A percentile compares a stretch with the other conserved stretches of the same genome.
Evolutionary conservation across 352 stramenopile genomes (phyloP).

Genomic region (Globisporangium recalcitrans): DNA sequence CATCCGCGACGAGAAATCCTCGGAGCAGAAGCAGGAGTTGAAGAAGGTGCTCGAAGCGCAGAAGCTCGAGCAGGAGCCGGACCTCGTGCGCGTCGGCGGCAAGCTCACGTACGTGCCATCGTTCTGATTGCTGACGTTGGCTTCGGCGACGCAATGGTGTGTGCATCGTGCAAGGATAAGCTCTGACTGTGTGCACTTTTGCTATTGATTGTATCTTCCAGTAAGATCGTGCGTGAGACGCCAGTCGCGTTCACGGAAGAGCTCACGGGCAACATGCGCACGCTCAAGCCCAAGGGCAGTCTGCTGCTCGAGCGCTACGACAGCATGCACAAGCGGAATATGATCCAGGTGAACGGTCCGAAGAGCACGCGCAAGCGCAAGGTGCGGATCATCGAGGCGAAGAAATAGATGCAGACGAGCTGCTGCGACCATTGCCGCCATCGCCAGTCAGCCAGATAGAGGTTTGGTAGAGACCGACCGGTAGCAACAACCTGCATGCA

Average conservation of each 20-base stretch:
- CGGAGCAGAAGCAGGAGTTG: slow-evolving; percentile 59
- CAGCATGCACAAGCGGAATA: slow-evolving; percentile 84
- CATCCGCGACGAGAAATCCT: slow-evolving; percentile 60
- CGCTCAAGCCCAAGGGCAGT: slow-evolving; percentile 75
- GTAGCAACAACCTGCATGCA: neutral
- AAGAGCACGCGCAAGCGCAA: slow-evolving; percentile 64
- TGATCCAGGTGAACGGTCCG: slow-evolving; percentile 71
- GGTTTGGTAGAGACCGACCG: neutral
- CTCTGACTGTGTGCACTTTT: slow-evolving; percentile 2
- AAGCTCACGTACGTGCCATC: slow-evolving; percentile 58
- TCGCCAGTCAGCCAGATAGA: slow-evolving; percentile 1
- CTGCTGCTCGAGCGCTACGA: slow-evolving; percentile 80
- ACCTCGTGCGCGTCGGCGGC: slow-evolving; percentile 56
- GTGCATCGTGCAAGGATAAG: too few relatives aligned
- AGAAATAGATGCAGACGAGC: slow-evolving; percentile 41
- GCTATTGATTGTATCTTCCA: slow-evolving; percentile 16
- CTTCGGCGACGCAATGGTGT: neutral
- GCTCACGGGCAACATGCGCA: slow-evolving; percentile 73
- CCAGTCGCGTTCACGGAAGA: slow-evolving; percentile 75
- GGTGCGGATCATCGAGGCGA: slow-evolving; percentile 73
- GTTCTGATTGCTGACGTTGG: neutral
- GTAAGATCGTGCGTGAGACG: slow-evolving; percentile 69
- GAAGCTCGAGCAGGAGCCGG: slow-evolving; percentile 69
- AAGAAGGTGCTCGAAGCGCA: slow-evolving; percentile 75
- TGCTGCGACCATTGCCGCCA: neutral